These are phyloP conservation scores for Macadamia integrifolia DNA, from an alignment of 164 flowering plant species.

Conservation along the genomic window DNA sequence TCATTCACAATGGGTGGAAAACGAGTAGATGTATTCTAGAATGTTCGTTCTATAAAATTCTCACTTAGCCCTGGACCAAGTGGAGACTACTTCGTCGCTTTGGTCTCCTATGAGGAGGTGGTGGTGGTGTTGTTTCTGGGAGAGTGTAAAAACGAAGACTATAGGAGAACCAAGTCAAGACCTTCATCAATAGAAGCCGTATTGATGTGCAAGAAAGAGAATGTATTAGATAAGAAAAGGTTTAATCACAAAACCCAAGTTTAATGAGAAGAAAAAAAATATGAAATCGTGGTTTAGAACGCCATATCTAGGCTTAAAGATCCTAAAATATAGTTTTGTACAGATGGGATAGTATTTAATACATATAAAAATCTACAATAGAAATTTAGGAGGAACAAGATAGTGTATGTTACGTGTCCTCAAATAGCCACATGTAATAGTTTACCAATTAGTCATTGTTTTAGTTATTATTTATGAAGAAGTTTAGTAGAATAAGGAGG, in stretches of 20 bases:
- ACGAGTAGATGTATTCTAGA: slow-evolving; percentile 69
- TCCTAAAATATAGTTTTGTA: too few species aligned
- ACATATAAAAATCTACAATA: too few species aligned
- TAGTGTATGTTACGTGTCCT: too few species aligned
- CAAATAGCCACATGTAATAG: too few species aligned
- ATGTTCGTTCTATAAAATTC: slow-evolving; percentile 72
- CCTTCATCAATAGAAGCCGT: slow-evolving; percentile 64
- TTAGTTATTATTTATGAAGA: too few species aligned
- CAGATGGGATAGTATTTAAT: too few species aligned
- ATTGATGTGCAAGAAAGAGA: slow-evolving; percentile 56
- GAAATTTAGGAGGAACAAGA: too few species aligned
- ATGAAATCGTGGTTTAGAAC: too few species aligned
- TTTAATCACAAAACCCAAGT: slow-evolving; percentile 18
- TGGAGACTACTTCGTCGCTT: slow-evolving; percentile 65
- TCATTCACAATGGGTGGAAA: slow-evolving; percentile 59
- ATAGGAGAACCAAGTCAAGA: slow-evolving; percentile 63
- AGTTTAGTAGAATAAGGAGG: too few species aligned
- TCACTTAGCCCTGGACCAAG: slow-evolving; percentile 61
- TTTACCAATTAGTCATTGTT: too few species aligned
- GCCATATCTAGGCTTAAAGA: too few species aligned
- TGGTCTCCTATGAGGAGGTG: slow-evolving; percentile 73
- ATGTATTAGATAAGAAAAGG: slow-evolving; percentile 65
- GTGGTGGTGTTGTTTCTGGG: slow-evolving; percentile 54
- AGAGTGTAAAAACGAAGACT: slow-evolving; percentile 75
- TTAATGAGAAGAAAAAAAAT: too few species aligned